Evolutionary conservation across 441 rosid genomes (phyloP).

Genomic region (Codiaeum variegatum): DNA sequence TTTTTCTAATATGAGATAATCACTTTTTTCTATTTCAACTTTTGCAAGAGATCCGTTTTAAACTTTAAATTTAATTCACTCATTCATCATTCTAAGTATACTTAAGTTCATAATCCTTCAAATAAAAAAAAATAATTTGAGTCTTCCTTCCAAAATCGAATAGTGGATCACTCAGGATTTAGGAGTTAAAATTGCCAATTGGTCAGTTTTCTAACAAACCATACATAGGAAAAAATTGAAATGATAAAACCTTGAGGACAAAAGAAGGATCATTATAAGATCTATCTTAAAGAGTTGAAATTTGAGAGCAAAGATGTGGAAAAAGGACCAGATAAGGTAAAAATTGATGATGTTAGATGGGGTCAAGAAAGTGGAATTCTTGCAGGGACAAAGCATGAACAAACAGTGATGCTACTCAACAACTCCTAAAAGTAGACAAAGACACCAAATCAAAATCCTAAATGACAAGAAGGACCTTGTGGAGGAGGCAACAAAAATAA

Average conservation of each 20-base stretch:
- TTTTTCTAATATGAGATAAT: too few species aligned
- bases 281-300: neutral
- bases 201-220: too few species aligned
- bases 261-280: neutral
- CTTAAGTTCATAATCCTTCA: too few species aligned
- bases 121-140: too few species aligned
- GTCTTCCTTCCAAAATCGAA: too few species aligned
- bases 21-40: too few species aligned
- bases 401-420: slow-evolving; percentile 45
- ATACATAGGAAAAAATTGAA: neutral
- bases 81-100: too few species aligned
- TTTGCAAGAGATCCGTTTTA: too few species aligned
- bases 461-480: slow-evolving; percentile 30
- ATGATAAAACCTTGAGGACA: neutral
- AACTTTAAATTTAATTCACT: too few species aligned
- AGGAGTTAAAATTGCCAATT: too few species aligned
- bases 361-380: slow-evolving; percentile 27
- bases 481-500: neutral
- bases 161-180: too few species aligned
- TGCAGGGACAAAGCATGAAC: slow-evolving; percentile 28
- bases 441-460: slow-evolving; percentile 24
- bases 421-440: slow-evolving; percentile 37
- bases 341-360: slow-evolving; percentile 27
- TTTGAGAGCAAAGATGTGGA: slow-evolving; percentile 9
- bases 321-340: neutral